These are phyloP conservation scores for Rhodotorula sp. DNA, from an alignment of 1,284 basidiomycete genomes.

Conservation along the genomic window DNA sequence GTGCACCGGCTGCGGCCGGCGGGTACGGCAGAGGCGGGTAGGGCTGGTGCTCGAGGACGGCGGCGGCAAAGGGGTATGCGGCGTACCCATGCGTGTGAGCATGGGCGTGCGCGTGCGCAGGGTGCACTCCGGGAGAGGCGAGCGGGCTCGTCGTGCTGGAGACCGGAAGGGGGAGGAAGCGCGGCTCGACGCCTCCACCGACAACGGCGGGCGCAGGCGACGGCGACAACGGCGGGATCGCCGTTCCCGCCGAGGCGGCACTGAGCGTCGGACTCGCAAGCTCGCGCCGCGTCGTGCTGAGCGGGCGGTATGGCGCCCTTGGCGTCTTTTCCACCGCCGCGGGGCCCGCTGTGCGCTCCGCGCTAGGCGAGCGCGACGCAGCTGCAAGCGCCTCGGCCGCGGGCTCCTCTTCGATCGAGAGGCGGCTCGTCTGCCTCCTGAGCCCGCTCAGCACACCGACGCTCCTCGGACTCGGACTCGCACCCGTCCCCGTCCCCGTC, in stretches of 20 bases:
- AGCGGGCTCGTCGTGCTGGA: slow-evolving; percentile 25
- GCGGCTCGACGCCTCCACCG: slow-evolving; percentile 17
- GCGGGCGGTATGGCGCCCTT: not conserved
- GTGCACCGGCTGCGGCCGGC: slow-evolving; percentile 4
- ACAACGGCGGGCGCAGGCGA: not conserved
- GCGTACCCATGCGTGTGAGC: not conserved
- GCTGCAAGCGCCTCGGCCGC: not conserved
- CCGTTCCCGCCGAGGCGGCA: slow-evolving; percentile 13
- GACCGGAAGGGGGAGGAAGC: slow-evolving; percentile 21
- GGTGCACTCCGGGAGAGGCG: slow-evolving; percentile 15
- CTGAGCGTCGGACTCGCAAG: slow-evolving; percentile 16
- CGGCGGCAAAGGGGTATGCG: slow-evolving; percentile 8
- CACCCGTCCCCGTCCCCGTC: not conserved
- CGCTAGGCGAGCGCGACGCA: not conserved
- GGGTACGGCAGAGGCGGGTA: slow-evolving; percentile 32
- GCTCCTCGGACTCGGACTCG: not conserved
- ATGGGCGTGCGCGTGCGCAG: not conserved
- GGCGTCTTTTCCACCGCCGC: not conserved
- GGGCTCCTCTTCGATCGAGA: slow-evolving; percentile 36
- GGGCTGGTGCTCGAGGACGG: not conserved
- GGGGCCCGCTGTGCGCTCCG: not conserved
- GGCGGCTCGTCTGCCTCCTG: slow-evolving; percentile 26
- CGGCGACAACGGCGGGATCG: slow-evolving; percentile 1
- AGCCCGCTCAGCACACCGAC: slow-evolving; percentile 16
- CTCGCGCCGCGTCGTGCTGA: not conserved